Conservation (phyloP, 2,329 filamentous ascomycete species). For the Allantophomopsis lycopodina region DNA sequence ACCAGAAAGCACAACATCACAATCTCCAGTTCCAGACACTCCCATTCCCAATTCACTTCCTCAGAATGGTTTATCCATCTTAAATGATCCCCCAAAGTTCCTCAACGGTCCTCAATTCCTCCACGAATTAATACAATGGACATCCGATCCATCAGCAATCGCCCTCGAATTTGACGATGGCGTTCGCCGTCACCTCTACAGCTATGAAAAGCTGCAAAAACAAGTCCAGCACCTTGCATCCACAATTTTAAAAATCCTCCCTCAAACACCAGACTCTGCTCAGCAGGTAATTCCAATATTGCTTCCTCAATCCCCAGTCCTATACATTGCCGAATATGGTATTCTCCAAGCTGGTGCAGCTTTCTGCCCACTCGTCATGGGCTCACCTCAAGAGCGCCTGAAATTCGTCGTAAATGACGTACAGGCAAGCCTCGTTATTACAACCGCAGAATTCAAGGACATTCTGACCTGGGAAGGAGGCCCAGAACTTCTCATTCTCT, state of each 20-base stretch:
- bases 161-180: constrained; percentile 51
- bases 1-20: too few relatives aligned
- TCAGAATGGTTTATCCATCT: constrained; percentile 26
- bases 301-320: constrained; percentile 59
- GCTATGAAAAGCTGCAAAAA: constrained; percentile 25
- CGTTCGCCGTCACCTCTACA: constrained; percentile 18
- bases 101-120: constrained; percentile 41
- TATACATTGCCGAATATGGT: constrained; percentile 68
- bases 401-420: constrained; percentile 74
- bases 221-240: constrained; percentile 13
- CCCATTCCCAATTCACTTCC: too few relatives aligned
- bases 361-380: constrained; percentile 73
- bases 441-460: constrained; percentile 32
- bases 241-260: neutral
- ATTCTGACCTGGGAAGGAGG: constrained; percentile 21
- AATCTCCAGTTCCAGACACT: too few relatives aligned
- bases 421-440: constrained; percentile 53
- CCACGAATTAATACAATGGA: constrained; percentile 45
- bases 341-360: constrained; percentile 71
- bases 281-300: constrained; percentile 58
- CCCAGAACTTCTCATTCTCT: constrained; percentile 24
- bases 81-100: constrained; percentile 37
- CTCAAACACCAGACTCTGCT: neutral
- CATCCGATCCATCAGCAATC: constrained; percentile 13
- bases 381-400: constrained; percentile 64